Evolutionary conservation across 2,329 filamentous ascomycete genomes (phyloP), one percentile per base, ranked within the genome.

Genomic region (Nigrospora osmanthi): DNA sequence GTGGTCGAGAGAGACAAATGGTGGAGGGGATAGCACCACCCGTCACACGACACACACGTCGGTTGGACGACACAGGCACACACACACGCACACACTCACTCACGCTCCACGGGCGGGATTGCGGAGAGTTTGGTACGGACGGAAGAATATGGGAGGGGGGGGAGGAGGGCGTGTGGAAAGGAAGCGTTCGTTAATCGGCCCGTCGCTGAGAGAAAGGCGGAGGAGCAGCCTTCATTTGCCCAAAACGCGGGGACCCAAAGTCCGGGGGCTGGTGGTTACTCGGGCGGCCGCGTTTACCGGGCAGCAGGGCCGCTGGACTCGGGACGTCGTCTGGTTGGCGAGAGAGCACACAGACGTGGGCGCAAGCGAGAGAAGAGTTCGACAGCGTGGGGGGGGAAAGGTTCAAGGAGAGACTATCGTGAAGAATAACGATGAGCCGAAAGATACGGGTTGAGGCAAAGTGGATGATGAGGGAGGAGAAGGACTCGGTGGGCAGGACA

Each of bases 121-220:
- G 46, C 46, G 46, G 46, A 53, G 49, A 49, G 49, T 42, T 47
- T 53, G 53, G 32, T 41, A 33, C 31, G 23, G 31, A 34, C 11
- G 32, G 39, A 33, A 41, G 39, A 23, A n/a, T 34, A n/a, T 41
- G 39, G 39, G 53, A 53, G 52, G 55, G 54, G 50, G 52, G 55
- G 54, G 50, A 54, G 48, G 52, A 57, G 51, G 50, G 51, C 50
- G 51, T 48, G 50, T 35, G 33, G 38, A 35, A 31, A 17, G 13
- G 34, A 19, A 35, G 51, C 47, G 48, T 44, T 55, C 52, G 38
- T 53, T 58, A 62, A 60, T 62, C 58, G 58, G 58, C 59, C 59
- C 59, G 59, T 60, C 53, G 52, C 43, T 54, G 52, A 52, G 53
- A 54, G 51, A 54, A 54, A 58, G 59, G 58, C 55, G 58, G 58